phyloP scores from a whole-genome alignment of 2,329 filamentous ascomycete species.

The Chaetomiaceae sp. region DNA sequence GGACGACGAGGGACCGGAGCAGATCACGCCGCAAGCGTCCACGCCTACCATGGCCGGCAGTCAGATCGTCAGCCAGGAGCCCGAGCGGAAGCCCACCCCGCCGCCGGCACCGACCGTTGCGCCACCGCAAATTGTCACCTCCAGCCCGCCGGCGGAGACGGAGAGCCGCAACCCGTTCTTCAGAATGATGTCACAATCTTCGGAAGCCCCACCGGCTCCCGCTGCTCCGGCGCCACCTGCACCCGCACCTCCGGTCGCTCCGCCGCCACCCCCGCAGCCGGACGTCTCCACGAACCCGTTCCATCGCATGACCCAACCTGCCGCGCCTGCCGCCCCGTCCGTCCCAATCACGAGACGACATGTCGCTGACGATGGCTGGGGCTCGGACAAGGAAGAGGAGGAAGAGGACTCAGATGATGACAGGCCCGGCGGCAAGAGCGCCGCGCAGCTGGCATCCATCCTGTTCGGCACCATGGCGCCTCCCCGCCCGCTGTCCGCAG shows the following conservation, averaged over 20 bases:
- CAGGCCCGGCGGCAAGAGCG: slow-evolving; percentile 72
- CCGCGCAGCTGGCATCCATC: slow-evolving; percentile 89
- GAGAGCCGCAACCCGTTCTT: slow-evolving; percentile 96
- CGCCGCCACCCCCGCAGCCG: slow-evolving; percentile 35
- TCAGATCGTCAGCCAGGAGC: slow-evolving; percentile 50
- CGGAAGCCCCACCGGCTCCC: slow-evolving; percentile 45
- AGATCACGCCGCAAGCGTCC: slow-evolving; percentile 60
- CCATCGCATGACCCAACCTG: slow-evolving; percentile 73
- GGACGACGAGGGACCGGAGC: slow-evolving; percentile 73
- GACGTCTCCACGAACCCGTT: slow-evolving; percentile 89
- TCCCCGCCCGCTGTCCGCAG: slow-evolving; percentile 78
- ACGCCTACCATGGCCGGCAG: slow-evolving; percentile 52
- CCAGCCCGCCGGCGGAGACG: slow-evolving; percentile 54
- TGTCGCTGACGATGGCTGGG: slow-evolving; percentile 70
- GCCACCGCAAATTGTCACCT: slow-evolving; percentile 47
- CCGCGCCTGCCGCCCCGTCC: slow-evolving; percentile 45
- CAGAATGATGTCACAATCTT: slow-evolving; percentile 74
- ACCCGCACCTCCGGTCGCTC: slow-evolving; percentile 40
- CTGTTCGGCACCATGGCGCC: slow-evolving; percentile 97
- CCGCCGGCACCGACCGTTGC: slow-evolving; percentile 41
- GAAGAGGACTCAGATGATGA: slow-evolving; percentile 68
- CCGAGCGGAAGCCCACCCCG: slow-evolving; percentile 49
- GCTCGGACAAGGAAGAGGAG: slow-evolving; percentile 61
- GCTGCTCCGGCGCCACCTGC: slow-evolving; percentile 32
- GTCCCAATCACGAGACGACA: slow-evolving; percentile 50